Evolutionary conservation across 2,329 filamentous ascomycete genomes (phyloP), one percentile per base, ranked within the genome.

Genomic region (Penicillium sp.): DNA sequence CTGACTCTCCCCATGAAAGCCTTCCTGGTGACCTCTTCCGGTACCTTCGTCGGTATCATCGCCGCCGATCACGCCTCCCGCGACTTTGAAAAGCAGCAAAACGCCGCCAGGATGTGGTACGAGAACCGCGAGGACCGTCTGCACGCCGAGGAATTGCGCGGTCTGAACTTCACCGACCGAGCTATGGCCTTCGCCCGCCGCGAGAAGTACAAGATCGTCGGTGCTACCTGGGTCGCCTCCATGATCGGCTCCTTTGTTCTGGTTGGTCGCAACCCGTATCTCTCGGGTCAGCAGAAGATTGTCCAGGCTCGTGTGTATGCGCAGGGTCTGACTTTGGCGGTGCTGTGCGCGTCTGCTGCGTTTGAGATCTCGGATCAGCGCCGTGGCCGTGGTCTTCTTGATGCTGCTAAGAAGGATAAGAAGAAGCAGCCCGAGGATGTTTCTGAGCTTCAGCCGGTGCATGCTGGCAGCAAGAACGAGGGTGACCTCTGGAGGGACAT

Each of bases 271-370:
- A 91, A 91, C 75, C 88, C 85, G 65, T 90, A 88, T 73, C 82
- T 96, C 49, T 86, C 84, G 52, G 88, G 87, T 2, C 80, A 85
- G 61, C 93, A 97, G 82, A 96, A 96, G 83, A 81, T 97, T 22
- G 93, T 97, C 15, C 93, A 97, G 83, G 93, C 92, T 25, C 89
- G 93, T 85, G 90, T 97, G 65, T 96, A 96, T 78, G 93, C 93
- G 3, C 93, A 97, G 81, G 92, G 90, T 5, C 81, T 96, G 69
- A 96, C 93, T 5, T 82, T 97, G 49, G 90, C 89, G 64, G 91
- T 96, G 54, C 82, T 97, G 58, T 85, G 96, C 72, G 87, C 91
- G 58, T 90, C 88, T 35, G 92, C 94, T 49, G 90, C 87, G 11
- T 90, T 97, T 69, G 93, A 97, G 86, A 84, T 88, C 43, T 81